These are phyloP conservation scores for Aspergillus wentii DNA, from an alignment of 495 filamentous ascomycete species.

Conservation along the genomic window DNA sequence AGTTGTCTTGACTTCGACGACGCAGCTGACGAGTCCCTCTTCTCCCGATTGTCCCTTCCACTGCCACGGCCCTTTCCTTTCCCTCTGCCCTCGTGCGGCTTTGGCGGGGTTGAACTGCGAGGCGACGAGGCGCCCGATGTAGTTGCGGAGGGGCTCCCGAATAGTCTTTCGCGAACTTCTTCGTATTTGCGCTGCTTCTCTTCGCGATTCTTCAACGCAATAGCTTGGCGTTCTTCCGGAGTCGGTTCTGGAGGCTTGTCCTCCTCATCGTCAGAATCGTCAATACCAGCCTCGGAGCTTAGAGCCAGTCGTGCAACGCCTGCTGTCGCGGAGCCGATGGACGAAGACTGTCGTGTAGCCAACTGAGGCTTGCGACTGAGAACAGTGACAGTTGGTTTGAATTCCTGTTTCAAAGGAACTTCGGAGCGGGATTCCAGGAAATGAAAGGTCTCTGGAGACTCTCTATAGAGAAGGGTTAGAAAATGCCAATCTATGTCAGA, in stretches of 20 bases:
- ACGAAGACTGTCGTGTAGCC: slow-evolving; percentile 27
- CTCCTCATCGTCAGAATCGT: slow-evolving; percentile 65
- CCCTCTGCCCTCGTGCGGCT: slow-evolving; percentile 34
- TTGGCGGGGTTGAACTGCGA: slow-evolving; percentile 60
- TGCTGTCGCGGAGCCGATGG: slow-evolving; percentile 45
- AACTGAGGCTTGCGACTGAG: slow-evolving; percentile 74
- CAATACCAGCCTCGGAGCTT: slow-evolving; percentile 41
- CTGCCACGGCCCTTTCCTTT: slow-evolving; percentile 36
- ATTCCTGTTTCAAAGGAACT: slow-evolving; percentile 70
- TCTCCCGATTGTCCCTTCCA: slow-evolving; percentile 35
- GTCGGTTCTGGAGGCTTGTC: slow-evolving; percentile 54
- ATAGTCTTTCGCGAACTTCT: slow-evolving; percentile 77
- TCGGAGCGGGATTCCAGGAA: slow-evolving; percentile 63
- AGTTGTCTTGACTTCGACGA: slow-evolving; percentile 47
- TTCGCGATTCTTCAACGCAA: slow-evolving; percentile 70
- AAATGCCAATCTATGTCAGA: background rate
- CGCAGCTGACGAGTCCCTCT: slow-evolving; percentile 43
- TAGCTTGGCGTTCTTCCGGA: slow-evolving; percentile 65
- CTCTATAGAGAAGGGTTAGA: slow-evolving; percentile 28
- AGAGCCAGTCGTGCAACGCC: slow-evolving; percentile 48
- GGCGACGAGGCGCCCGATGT: slow-evolving; percentile 51
- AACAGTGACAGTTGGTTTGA: slow-evolving; percentile 77
- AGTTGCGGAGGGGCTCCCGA: slow-evolving; percentile 54
- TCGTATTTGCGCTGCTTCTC: slow-evolving; percentile 88
- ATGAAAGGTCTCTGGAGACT: slow-evolving; percentile 61